These are phyloP conservation scores for Podila verticillata DNA, from an alignment of 192 early-diverging fungal genomes.

Conservation along the genomic window DNA sequence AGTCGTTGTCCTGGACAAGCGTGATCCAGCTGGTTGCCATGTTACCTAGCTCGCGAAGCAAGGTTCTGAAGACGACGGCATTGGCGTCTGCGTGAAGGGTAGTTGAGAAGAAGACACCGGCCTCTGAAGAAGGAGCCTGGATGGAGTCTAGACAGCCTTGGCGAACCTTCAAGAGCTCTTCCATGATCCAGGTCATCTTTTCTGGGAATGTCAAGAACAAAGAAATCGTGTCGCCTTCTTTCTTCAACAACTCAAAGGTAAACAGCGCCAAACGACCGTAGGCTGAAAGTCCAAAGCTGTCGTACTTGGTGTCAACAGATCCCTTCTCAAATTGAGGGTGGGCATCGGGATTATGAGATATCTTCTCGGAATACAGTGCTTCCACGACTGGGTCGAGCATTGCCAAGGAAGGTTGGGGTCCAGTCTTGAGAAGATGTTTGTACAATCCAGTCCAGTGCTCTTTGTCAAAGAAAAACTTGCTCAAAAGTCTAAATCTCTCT, in stretches of 20 bases:
- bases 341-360: neutral
- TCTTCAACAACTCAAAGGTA: constrained; percentile 52
- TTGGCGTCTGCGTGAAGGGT: constrained; percentile 36
- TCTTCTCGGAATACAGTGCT: constrained; percentile 26
- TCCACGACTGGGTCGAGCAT: constrained; percentile 36
- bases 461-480: constrained; percentile 42
- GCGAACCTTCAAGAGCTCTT: constrained; percentile 33
- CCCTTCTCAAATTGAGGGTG: neutral
- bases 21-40: constrained; percentile 38
- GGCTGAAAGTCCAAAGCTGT: constrained; percentile 59
- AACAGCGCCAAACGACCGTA: constrained; percentile 59
- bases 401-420: constrained; percentile 28
- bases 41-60: constrained; percentile 21
- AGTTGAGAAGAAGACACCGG: constrained; percentile 40
- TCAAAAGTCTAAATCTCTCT: constrained; percentile 25
- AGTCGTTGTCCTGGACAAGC: constrained; percentile 19
- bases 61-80: constrained; percentile 40
- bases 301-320: constrained; percentile 28
- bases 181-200: constrained; percentile 48
- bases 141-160: constrained; percentile 48
- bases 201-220: constrained; percentile 41
- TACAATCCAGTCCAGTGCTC: constrained; percentile 54
- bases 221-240: constrained; percentile 13
- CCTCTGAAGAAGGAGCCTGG: constrained; percentile 35
- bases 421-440: constrained; percentile 32